Conservation (phyloP, 768 basidiomycete species). For the Trametes punicea region DNA sequence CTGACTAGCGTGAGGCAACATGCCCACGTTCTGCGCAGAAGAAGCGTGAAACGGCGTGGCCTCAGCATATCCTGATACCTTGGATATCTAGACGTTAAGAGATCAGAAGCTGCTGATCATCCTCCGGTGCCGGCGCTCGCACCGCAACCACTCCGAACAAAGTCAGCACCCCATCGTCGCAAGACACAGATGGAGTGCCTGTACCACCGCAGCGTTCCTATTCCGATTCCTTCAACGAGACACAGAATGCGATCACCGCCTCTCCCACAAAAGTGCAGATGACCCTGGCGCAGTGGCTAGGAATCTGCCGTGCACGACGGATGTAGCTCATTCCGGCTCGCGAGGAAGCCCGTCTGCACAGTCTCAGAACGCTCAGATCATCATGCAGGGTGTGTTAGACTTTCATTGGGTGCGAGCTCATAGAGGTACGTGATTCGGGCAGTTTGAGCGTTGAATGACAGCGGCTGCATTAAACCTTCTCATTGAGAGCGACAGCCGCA, state of each 20-base stretch:
- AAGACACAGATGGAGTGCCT: neutral
- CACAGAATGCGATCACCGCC: neutral
- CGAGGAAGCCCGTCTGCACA: neutral
- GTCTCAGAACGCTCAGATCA: constrained; percentile 8
- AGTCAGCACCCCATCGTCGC: constrained; percentile 1
- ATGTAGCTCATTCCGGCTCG: neutral
- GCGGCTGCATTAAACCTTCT: constrained; percentile 1
- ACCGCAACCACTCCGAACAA: neutral
- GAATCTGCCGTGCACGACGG: neutral
- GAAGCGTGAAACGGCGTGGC: neutral
- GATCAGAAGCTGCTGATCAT: constrained; percentile 9
- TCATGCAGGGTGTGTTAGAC: neutral
- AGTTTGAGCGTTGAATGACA: neutral
- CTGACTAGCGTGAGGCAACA: too few relatives aligned
- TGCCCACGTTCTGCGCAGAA: too few relatives aligned
- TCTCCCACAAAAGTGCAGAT: neutral
- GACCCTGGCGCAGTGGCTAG: neutral
- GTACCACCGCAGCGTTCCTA: neutral
- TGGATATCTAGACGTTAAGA: neutral
- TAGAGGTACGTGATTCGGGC: neutral
- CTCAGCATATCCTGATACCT: neutral
- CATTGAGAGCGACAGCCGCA: neutral
- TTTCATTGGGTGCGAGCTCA: neutral
- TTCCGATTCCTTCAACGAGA: neutral
- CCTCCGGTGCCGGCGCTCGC: constrained; percentile 1